Conservation (phyloP, 352 stramenopile genomes). For the Pythium diclinum region DNA sequence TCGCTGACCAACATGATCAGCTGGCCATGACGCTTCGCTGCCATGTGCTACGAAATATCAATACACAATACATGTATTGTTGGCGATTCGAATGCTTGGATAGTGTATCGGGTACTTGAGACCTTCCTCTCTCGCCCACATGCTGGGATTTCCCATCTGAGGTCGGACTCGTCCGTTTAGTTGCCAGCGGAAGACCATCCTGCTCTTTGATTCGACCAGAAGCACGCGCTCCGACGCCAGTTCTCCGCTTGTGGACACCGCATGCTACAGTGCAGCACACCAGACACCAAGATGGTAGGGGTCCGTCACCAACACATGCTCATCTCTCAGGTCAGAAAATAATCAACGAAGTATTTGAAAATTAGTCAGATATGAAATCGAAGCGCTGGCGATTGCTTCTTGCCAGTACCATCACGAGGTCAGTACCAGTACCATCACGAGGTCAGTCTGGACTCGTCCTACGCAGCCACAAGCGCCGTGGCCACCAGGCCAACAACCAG, state of each 20-base stretch:
- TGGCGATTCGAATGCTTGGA: no score
- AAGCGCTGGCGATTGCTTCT: no score
- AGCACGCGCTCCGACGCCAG: conserved; percentile 2
- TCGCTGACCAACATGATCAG: not conserved
- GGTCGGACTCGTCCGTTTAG: not conserved
- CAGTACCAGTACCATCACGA: not conserved
- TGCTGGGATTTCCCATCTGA: not conserved
- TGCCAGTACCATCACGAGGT: no score
- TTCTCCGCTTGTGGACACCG: not conserved
- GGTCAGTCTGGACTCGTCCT: not conserved
- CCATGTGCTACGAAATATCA: no score
- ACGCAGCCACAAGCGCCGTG: not conserved
- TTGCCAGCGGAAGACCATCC: not conserved
- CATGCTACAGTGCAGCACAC: not conserved
- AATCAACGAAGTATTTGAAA: no score
- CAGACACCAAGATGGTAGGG: not conserved
- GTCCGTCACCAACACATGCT: not conserved
- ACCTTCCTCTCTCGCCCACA: not conserved
- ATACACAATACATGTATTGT: no score
- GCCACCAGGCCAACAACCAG: not conserved
- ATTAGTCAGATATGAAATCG: not conserved
- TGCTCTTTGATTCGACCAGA: conserved; percentile 1
- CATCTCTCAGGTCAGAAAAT: not conserved
- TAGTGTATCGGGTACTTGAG: not conserved
- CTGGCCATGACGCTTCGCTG: not conserved